phyloP scores from a whole-genome alignment of 371 early-diverging fungal genomes.

The Mortierella sp. region DNA sequence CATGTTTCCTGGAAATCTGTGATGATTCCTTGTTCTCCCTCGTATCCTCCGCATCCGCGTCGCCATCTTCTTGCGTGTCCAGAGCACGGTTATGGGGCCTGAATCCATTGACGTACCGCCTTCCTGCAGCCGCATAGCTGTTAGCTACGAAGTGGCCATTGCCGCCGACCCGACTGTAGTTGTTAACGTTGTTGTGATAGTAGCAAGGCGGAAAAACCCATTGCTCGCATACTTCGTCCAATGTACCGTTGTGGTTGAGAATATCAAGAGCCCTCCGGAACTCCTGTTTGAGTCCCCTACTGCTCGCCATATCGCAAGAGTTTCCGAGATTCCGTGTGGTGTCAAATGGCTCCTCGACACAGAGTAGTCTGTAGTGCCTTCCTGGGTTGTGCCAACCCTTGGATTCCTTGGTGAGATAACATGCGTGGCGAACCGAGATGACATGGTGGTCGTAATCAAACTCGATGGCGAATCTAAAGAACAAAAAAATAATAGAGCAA shows the following conservation, averaged over 20 bases:
- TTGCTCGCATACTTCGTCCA: slow-evolving; percentile 58
- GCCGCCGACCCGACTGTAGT: slow-evolving; percentile 6
- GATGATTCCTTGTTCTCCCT: slow-evolving; percentile 1
- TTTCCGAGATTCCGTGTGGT: slow-evolving; percentile 88
- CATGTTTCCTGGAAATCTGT: background rate
- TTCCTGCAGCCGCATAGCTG: slow-evolving; percentile 28
- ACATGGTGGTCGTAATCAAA: slow-evolving; percentile 86
- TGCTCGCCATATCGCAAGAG: slow-evolving; percentile 82
- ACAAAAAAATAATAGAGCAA: background rate
- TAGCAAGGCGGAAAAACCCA: slow-evolving; percentile 56
- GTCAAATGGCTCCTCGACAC: slow-evolving; percentile 94
- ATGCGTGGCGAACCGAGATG: slow-evolving; percentile 82
- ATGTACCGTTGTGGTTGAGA: slow-evolving; percentile 58
- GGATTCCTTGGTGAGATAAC: slow-evolving; percentile 76
- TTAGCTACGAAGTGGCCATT: slow-evolving; percentile 14
- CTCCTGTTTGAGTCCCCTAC: slow-evolving; percentile 80
- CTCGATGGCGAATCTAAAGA: slow-evolving; percentile 68
- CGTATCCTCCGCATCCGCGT: slow-evolving; percentile 1
- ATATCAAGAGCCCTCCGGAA: slow-evolving; percentile 78
- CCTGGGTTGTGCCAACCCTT: slow-evolving; percentile 85
- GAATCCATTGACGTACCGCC: slow-evolving; percentile 38
- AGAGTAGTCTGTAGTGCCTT: slow-evolving; percentile 72
- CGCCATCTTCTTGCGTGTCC: slow-evolving; percentile 5
- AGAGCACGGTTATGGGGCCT: slow-evolving; percentile 14
- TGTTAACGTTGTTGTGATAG: slow-evolving; percentile 26